Percentiles rank a stretch among this genome's conserved stretches.
These are phyloP conservation scores for Globisporangium viniferum DNA, from an alignment of 352 stramenopile genomes.

Conservation along the genomic window DNA sequence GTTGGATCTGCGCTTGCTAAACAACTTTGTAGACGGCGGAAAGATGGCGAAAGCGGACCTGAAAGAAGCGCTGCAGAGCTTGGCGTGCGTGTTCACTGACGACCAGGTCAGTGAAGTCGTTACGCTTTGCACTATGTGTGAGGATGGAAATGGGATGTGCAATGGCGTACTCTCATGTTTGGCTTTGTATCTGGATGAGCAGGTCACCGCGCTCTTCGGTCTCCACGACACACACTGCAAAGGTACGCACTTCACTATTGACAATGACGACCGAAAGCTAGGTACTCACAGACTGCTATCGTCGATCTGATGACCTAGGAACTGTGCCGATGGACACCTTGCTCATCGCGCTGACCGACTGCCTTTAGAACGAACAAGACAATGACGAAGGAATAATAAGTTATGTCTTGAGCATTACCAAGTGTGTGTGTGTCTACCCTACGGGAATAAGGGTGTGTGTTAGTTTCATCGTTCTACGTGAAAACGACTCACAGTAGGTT, in stretches of 20 bases:
- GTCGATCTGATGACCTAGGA: conserved; percentile 16
- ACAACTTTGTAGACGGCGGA: conserved; percentile 27
- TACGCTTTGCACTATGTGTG: background rate
- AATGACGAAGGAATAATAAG: conserved; percentile 1
- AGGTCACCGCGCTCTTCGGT: conserved; percentile 49
- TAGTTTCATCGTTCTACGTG: background rate
- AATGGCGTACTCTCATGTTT: background rate
- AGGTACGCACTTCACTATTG: conserved; percentile 23
- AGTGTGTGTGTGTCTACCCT: background rate
- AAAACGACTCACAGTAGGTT: conserved; percentile 7
- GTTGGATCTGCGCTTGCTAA: background rate
- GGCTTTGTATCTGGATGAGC: background rate
- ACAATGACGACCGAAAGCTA: background rate
- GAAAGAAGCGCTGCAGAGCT: conserved; percentile 47
- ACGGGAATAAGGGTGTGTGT: background rate
- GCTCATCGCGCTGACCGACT: conserved; percentile 22
- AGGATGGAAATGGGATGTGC: background rate
- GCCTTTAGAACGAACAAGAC: conserved; percentile 11
- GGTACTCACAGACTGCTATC: background rate
- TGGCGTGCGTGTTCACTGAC: conserved; percentile 54
- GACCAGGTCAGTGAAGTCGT: conserved; percentile 36
- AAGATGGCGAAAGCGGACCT: conserved; percentile 48
- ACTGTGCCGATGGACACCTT: conserved; percentile 36
- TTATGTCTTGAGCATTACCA: background rate
- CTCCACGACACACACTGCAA: conserved; percentile 36